These are phyloP conservation scores for Amauroascus verrucosus DNA, from an alignment of 2,329 filamentous ascomycete species.

Conservation along the genomic window DNA sequence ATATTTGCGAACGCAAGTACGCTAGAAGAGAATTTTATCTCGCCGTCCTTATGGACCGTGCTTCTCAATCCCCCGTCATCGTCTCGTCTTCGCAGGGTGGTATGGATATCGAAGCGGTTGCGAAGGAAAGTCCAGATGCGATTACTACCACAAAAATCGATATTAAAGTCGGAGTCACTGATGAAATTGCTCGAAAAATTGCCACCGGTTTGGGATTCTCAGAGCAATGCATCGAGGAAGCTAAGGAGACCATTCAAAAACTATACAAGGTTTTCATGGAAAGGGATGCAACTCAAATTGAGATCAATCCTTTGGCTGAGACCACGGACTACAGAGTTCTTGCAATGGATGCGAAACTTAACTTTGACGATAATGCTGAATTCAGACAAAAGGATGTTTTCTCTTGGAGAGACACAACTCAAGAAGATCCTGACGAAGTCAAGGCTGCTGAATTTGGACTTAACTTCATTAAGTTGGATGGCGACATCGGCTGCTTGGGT, in stretches of 20 bases:
- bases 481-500: constrained; percentile 89
- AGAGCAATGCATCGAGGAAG: constrained; percentile 91
- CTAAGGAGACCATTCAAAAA: constrained; percentile 94
- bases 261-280: constrained; percentile 98
- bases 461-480: constrained; percentile 99
- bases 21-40: constrained; percentile 98
- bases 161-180: constrained; percentile 89
- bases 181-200: constrained; percentile 85
- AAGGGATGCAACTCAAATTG: constrained; percentile 97
- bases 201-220: constrained; percentile 91
- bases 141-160: constrained; percentile 90
- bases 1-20: constrained; percentile 99
- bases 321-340: constrained; percentile 96
- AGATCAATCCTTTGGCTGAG: constrained; percentile 98
- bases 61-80: constrained; percentile 82
- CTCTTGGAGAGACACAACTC: constrained; percentile 80
- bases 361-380: constrained; percentile 97
- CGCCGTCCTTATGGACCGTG: constrained; percentile 95
- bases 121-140: constrained; percentile 93
- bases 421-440: constrained; percentile 96
- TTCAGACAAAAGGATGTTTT: constrained; percentile 98
- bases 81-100: constrained; percentile 96
- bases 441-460: constrained; percentile 86
- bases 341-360: constrained; percentile 98
- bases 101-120: constrained; percentile 98